Evolutionary conservation across 2,329 filamentous ascomycete species (phyloP), one percentile per base, ranked within the genome.

Genomic region (Coniella lustricola): DNA sequence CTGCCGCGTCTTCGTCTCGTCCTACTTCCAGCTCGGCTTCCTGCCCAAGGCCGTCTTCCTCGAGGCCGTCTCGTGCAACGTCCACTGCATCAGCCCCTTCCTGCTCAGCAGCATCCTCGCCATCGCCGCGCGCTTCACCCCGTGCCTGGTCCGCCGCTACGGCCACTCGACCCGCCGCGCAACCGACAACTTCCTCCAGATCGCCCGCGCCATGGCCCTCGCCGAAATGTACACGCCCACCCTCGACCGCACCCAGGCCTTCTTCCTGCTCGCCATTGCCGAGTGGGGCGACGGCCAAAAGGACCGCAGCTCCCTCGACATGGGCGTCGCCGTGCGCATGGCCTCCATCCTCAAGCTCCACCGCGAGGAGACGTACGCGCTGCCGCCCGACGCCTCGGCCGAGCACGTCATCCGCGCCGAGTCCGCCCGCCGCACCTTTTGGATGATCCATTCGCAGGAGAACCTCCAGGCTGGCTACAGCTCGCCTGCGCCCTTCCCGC

Each of bases 291-390:
- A 63, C 31, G 62, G 60, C 7, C 62, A 64, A 32, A 60, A 56
- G 35, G 54, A 63, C 25, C 53, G 60, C 14, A 62, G 60, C 36
- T 54, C 57, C 46, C 64, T 66, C 32, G 57, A 67, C 39, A 68
- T 68, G 65, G 66, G 64, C 13, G 59, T 68, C 32, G 65, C 66
- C 7, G 59, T 67, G 4, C 50, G 62, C 7, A 62, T 68, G 61
- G 64, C 66, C 3, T 61, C 57, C 0, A 55, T 67, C 14, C 56
- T 67, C 3, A 59, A 59, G 40, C 54, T 68, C 2, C 65, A 68
- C 48, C 59, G 63, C 32, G 66, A 68, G 50, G 65, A 67, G 34
- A 61, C 63, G 1, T 68, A 67, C 45, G 36, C 47, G 1, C 52
- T 67, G 0, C 54, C 57, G 1, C 42, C 51, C 0, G 50, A 52